Conservation (phyloP, 257 asterid species). For the Solanum bulbocastanum region DNA sequence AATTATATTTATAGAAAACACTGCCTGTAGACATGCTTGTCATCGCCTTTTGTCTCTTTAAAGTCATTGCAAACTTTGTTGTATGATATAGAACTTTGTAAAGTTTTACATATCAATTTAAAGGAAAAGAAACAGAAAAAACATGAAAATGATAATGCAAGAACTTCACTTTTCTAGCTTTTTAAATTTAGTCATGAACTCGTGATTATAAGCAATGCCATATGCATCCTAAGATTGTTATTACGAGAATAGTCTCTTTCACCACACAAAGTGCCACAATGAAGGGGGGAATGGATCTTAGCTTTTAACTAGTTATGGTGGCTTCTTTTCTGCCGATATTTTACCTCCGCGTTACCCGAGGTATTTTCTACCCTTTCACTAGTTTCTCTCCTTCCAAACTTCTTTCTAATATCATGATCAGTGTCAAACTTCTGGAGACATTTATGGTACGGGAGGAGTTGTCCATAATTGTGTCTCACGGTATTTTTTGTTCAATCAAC, state of each 20-base stretch:
- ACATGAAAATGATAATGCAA: background rate
- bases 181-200: background rate
- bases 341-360: background rate
- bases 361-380: background rate
- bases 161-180: background rate
- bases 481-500: background rate
- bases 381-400: background rate
- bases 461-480: background rate
- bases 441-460: background rate
- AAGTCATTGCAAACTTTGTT: background rate
- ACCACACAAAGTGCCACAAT: background rate
- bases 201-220: background rate
- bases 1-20: background rate
- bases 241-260: background rate
- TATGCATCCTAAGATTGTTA: background rate
- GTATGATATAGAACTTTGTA: background rate
- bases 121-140: background rate
- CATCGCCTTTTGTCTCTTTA: background rate
- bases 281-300: background rate
- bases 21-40: background rate
- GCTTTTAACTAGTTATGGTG: background rate
- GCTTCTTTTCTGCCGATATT: background rate
- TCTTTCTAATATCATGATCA: background rate
- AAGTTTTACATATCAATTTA: background rate
- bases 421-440: background rate